Conservation (phyloP, 768 basidiomycete species). For the Hebeloma cylindrosporum region DNA sequence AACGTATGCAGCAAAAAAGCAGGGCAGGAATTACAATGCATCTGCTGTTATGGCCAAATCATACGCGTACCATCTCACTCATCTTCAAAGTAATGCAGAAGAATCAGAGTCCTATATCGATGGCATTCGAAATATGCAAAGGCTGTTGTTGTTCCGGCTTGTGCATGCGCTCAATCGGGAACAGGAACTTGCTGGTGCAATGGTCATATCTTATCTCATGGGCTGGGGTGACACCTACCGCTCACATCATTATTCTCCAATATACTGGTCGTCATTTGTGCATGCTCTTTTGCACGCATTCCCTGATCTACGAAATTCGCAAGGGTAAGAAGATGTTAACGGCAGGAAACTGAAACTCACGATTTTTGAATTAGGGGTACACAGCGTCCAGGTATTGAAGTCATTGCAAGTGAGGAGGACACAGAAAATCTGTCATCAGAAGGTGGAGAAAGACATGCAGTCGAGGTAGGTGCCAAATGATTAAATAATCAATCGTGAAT, state of each 20-base stretch:
- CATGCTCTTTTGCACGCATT: neutral
- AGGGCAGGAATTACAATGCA: conserved; percentile 29
- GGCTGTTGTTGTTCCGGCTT: conserved; percentile 30
- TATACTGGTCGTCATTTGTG: conserved; percentile 18
- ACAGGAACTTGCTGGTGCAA: conserved; percentile 38
- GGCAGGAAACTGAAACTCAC: no score
- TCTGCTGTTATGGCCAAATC: conserved; percentile 35
- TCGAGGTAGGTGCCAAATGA: no score
- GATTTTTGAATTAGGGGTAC: no score
- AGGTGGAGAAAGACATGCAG: no score
- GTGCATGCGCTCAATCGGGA: conserved; percentile 33
- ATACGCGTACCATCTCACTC: conserved; percentile 33
- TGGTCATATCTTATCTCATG: conserved; percentile 44
- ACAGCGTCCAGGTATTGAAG: no score
- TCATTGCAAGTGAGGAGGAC: no score
- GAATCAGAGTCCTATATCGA: no score
- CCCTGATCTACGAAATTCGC: neutral
- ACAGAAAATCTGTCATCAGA: no score
- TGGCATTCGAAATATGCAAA: conserved; percentile 24
- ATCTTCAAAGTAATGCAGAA: no score
- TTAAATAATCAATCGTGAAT: no score
- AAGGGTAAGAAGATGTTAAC: no score
- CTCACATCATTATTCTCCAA: conserved; percentile 35
- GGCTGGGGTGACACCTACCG: conserved; percentile 39
- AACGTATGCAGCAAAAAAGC: conserved; percentile 36